Conservation (phyloP, 352 stramenopile species). For the Globisporangium radiosum region DNA sequence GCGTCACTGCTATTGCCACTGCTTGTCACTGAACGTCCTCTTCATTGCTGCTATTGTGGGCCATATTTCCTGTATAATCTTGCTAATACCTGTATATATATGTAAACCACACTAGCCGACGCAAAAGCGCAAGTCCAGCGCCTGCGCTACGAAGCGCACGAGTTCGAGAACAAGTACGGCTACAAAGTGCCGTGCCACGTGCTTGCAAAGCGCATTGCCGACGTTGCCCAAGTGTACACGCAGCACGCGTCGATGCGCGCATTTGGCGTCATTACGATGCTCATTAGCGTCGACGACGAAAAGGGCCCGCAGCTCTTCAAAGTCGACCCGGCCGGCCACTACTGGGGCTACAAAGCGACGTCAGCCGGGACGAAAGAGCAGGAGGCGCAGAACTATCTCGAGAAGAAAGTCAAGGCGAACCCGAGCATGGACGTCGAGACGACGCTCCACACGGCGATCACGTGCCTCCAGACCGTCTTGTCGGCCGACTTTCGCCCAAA, state of each 20-base stretch:
- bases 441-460: conserved; percentile 95
- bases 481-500: conserved; percentile 97
- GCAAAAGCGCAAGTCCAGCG: conserved; percentile 91
- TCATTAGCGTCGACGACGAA: conserved; percentile 98
- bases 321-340: conserved; percentile 98
- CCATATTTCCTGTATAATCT: no score
- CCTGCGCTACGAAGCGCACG: conserved; percentile 94
- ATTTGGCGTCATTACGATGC: conserved; percentile 93
- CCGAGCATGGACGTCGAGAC: conserved; percentile 88
- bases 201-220: conserved; percentile 95
- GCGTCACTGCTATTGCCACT: conserved; percentile 1
- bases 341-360: conserved; percentile 92
- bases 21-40: background rate
- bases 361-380: conserved; percentile 95
- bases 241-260: conserved; percentile 94
- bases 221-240: conserved; percentile 96
- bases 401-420: conserved; percentile 96
- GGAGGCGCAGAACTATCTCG: conserved; percentile 98
- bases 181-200: conserved; percentile 94
- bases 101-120: conserved; percentile 50
- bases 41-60: background rate
- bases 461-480: conserved; percentile 95
- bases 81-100: no score
- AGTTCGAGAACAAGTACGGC: conserved; percentile 97
- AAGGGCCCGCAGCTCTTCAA: conserved; percentile 97